A percentile compares a stretch with the other conserved stretches of the same genome.
Evolutionary conservation across 177 flowering plant genomes (phyloP).

Genomic region (Vitis hybrid): DNA sequence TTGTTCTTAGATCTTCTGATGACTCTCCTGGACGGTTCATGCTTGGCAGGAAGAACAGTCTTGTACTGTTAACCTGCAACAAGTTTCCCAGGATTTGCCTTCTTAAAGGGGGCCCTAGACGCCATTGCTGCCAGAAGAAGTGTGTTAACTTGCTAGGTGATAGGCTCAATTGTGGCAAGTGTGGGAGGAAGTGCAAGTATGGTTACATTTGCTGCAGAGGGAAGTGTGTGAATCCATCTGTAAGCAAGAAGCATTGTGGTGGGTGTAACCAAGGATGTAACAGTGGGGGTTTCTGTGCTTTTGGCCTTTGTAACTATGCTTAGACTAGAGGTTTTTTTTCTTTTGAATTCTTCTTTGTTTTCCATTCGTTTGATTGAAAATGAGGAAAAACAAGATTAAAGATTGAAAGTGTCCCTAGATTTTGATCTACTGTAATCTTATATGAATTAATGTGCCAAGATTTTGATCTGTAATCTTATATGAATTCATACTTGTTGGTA

Average conservation of each 20-base stretch:
- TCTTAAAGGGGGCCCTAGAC: slow-evolving; percentile 14
- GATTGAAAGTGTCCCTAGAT: too few species aligned
- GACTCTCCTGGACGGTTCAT: too few species aligned
- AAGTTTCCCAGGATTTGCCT: slow-evolving; percentile 15
- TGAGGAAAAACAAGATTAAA: too few species aligned
- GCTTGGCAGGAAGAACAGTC: too few species aligned
- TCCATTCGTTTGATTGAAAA: too few species aligned
- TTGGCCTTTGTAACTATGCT: slow-evolving; percentile 29
- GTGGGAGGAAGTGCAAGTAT: slow-evolving; percentile 20
- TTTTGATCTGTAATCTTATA: too few species aligned
- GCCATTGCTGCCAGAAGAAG: slow-evolving; percentile 26
- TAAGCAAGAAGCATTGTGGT: slow-evolving; percentile 19
- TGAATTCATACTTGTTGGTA: too few species aligned
- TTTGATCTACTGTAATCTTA: too few species aligned
- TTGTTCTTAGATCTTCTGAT: too few species aligned
- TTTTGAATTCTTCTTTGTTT: too few species aligned
- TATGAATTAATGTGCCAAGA: too few species aligned
- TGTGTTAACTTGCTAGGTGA: slow-evolving; percentile 26
- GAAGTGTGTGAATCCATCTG: slow-evolving; percentile 19
- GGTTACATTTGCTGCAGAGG: slow-evolving; percentile 25
- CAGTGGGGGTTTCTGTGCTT: slow-evolving; percentile 17
- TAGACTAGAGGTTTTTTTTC: not conserved
- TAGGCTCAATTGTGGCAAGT: slow-evolving; percentile 19
- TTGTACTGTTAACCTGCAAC: slow-evolving; percentile 9
- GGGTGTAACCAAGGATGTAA: slow-evolving; percentile 23